phyloP scores from a whole-genome alignment of 176 grass and related monocot genomes.

The Avena eriantha region DNA sequence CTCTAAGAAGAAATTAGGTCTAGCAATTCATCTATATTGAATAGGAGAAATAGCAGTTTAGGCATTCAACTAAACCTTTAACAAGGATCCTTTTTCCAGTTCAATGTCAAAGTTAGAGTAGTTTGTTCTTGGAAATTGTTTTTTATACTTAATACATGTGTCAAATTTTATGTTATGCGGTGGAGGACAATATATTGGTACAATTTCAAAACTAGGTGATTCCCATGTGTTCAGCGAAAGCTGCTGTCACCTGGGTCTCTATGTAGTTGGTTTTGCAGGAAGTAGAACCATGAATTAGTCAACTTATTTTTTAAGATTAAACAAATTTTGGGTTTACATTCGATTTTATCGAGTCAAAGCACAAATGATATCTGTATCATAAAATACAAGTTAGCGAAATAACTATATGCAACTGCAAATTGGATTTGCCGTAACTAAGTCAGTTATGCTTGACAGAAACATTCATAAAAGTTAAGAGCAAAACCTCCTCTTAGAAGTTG shows the following conservation, averaged over 20 bases:
- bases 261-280: background rate
- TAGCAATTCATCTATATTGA: background rate
- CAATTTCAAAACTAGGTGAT: background rate
- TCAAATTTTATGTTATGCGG: background rate
- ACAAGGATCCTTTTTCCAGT: background rate
- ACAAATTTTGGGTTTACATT: background rate
- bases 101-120: background rate
- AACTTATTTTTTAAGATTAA: background rate
- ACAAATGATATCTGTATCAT: background rate
- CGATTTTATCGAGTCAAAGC: background rate
- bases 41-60: background rate
- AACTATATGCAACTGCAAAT: background rate
- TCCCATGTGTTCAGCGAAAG: background rate
- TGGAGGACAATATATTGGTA: background rate
- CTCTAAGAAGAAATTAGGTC: background rate
- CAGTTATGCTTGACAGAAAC: background rate
- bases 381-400: background rate
- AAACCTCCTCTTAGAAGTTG: conserved; percentile 43
- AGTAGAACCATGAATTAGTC: background rate
- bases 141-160: background rate
- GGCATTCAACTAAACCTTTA: background rate
- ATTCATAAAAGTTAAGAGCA: background rate
- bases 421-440: background rate
- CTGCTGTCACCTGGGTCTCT: background rate
- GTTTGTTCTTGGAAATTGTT: background rate